phyloP scores from a whole-genome alignment of 805 yeast genomes.

The Candida insectalens region DNA sequence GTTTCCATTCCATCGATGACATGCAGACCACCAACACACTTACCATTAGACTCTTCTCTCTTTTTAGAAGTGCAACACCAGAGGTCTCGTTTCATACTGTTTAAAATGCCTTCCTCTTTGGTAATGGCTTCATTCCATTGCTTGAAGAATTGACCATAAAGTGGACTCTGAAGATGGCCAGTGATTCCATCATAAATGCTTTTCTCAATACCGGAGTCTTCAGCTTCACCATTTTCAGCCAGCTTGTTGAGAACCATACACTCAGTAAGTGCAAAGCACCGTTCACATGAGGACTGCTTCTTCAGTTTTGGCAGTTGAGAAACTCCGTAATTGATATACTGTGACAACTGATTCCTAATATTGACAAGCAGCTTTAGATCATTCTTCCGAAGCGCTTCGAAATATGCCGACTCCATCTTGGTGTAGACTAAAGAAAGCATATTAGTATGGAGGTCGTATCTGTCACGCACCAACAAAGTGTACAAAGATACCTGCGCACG shows the following conservation, averaged over 20 bases:
- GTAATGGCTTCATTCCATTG: constrained; percentile 70
- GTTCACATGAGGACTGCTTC: constrained; percentile 45
- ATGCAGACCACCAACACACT: constrained; percentile 42
- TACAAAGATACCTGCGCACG: constrained; percentile 83
- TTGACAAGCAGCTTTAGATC: constrained; percentile 65
- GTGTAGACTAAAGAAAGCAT: constrained; percentile 70
- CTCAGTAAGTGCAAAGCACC: constrained; percentile 42
- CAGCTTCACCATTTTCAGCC: constrained; percentile 47
- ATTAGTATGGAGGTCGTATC: constrained; percentile 61
- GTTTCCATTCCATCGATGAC: constrained; percentile 23
- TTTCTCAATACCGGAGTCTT: constrained; percentile 39
- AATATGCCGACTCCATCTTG: constrained; percentile 36
- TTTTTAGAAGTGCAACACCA: constrained; percentile 53
- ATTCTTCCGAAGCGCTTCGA: constrained; percentile 32
- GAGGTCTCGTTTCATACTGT: constrained; percentile 47
- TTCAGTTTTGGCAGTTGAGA: constrained; percentile 45
- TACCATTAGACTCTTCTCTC: constrained; percentile 53
- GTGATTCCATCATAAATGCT: constrained; percentile 42
- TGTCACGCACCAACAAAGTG: constrained; percentile 66
- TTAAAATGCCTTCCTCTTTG: constrained; percentile 58
- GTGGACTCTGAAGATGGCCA: constrained; percentile 32
- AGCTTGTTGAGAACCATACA: constrained; percentile 63
- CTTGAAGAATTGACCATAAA: constrained; percentile 46
- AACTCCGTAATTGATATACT: constrained; percentile 40
- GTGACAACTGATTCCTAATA: constrained; percentile 62